Evolutionary conservation across 306 rosid species (phyloP).

Genomic region (Hippophae gyantsensis): DNA sequence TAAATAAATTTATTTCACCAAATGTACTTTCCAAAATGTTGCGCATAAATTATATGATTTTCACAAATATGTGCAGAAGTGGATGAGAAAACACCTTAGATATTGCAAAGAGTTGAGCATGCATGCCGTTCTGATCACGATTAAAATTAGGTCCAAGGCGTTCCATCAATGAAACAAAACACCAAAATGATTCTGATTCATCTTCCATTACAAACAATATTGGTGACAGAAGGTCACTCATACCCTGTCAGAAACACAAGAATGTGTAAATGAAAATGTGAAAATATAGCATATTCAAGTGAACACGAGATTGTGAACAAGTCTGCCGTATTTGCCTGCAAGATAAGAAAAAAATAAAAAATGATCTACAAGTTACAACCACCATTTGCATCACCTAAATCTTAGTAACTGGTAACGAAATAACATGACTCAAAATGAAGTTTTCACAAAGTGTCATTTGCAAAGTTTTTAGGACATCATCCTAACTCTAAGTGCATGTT

Average conservation of each 20-base stretch:
- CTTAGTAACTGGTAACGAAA: too few species aligned
- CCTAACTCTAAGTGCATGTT: too few species aligned
- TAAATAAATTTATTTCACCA: too few species aligned
- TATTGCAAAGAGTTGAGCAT: slow-evolving; percentile 92
- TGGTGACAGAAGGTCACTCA: slow-evolving; percentile 96
- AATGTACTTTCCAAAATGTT: too few species aligned
- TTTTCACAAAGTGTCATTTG: too few species aligned
- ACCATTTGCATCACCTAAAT: too few species aligned
- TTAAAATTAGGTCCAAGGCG: slow-evolving; percentile 97
- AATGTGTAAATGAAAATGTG: slow-evolving; percentile 10
- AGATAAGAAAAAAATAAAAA: too few species aligned
- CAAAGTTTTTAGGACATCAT: too few species aligned
- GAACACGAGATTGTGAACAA: not conserved
- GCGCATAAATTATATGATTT: too few species aligned
- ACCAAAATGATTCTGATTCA: slow-evolving; percentile 96
- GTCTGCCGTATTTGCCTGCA: too few species aligned
- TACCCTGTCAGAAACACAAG: slow-evolving; percentile 51
- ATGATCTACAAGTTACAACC: too few species aligned
- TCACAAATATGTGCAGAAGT: slow-evolving; percentile 8
- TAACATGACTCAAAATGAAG: too few species aligned
- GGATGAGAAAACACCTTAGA: slow-evolving; percentile 56
- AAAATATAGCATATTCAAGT: not conserved
- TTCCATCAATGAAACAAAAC: slow-evolving; percentile 88
- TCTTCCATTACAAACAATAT: slow-evolving; percentile 75
- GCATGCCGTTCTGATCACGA: slow-evolving; percentile 99